Evolutionary conservation across 1,139 yeast genomes (phyloP).

Genomic region (Suhomyces coccinellae): DNA sequence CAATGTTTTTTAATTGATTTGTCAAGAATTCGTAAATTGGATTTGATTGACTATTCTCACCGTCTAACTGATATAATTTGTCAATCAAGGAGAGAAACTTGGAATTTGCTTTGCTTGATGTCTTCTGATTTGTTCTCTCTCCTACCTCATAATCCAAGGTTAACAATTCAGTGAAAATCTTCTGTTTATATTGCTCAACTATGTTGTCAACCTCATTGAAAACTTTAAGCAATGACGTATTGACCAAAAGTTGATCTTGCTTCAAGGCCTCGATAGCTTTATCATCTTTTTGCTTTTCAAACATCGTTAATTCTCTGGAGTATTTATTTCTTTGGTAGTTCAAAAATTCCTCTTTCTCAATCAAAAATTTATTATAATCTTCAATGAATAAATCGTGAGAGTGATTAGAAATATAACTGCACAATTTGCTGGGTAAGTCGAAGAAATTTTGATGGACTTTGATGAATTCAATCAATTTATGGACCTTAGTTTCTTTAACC

Average conservation of each 20-base stretch:
- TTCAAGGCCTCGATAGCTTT: constrained; percentile 19
- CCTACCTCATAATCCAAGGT: constrained; percentile 40
- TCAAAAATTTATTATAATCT: constrained; percentile 62
- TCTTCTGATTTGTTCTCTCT: constrained; percentile 1
- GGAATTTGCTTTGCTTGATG: constrained; percentile 1
- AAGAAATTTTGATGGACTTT: constrained; percentile 64
- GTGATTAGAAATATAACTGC: constrained; percentile 51
- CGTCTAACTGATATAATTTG: constrained; percentile 41
- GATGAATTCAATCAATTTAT: constrained; percentile 61
- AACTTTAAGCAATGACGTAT: constrained; percentile 36
- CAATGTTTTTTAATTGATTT: constrained; percentile 37
- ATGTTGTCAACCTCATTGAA: constrained; percentile 70
- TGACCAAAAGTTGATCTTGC: constrained; percentile 35
- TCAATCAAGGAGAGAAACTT: constrained; percentile 58
- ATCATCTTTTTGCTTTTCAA: constrained; percentile 19
- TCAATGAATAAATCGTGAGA: constrained; percentile 73
- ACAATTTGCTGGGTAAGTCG: constrained; percentile 66
- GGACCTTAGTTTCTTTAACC: constrained; percentile 58
- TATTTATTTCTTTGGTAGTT: constrained; percentile 19
- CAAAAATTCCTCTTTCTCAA: constrained; percentile 25
- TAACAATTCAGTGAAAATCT: constrained; percentile 59
- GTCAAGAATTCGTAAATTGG: constrained; percentile 63
- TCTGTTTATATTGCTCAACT: constrained; percentile 62
- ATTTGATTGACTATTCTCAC: constrained; percentile 55
- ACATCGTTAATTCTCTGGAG: constrained; percentile 15